These are phyloP conservation scores for Didymellaceae sp. DNA, from an alignment of 2,329 filamentous ascomycete genomes.

Conservation along the genomic window DNA sequence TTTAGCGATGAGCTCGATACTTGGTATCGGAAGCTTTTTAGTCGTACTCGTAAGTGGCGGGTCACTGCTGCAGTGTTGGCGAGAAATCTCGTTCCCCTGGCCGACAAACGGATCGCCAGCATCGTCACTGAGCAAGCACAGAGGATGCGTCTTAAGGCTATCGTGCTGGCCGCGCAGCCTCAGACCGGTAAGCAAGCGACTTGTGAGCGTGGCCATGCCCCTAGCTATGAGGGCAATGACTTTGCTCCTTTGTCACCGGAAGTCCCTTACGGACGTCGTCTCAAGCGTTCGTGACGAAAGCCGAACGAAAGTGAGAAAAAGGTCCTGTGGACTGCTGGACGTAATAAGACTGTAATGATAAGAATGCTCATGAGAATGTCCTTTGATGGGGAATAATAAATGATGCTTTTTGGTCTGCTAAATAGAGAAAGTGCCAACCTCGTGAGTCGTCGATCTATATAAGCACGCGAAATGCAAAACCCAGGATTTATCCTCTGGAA, in stretches of 20 bases:
- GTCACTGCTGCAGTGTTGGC: background rate
- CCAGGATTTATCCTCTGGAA: conserved; percentile 21
- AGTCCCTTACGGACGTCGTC: background rate
- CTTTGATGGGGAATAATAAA: background rate
- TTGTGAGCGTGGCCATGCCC: background rate
- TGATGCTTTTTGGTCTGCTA: conserved; percentile 20
- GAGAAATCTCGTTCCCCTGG: background rate
- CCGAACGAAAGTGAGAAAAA: background rate
- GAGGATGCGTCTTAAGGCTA: background rate
- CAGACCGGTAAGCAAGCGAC: no score
- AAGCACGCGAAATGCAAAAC: conserved; percentile 14
- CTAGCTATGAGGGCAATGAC: background rate
- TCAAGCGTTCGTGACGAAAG: no score
- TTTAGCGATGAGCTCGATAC: conserved; percentile 1
- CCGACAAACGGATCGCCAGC: background rate
- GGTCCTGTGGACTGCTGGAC: background rate
- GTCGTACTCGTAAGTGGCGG: background rate
- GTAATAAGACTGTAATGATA: background rate
- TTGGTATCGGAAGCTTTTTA: conserved; percentile 3
- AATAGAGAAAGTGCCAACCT: conserved; percentile 19
- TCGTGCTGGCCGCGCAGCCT: no score
- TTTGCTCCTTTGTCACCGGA: background rate
- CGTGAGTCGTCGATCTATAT: conserved; percentile 20
- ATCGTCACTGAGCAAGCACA: background rate
- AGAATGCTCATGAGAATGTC: no score